These are phyloP conservation scores for Hypoxylon sp. DNA, from an alignment of 2,329 filamentous ascomycete genomes.

Conservation along the genomic window DNA sequence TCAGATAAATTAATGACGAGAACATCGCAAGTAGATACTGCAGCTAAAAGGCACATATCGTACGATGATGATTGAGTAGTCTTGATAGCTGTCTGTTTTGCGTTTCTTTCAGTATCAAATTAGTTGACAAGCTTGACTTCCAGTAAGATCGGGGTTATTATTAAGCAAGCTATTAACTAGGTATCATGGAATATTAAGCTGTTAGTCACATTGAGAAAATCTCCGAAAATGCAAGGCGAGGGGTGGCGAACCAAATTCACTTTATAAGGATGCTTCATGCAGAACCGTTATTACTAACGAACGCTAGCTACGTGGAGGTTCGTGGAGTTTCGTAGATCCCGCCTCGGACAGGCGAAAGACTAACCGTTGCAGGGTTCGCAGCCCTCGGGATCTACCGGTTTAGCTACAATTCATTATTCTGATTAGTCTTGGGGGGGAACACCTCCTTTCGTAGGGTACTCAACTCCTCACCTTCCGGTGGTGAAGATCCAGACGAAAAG, in stretches of 20 bases:
- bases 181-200: neutral
- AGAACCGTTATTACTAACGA: slow-evolving; percentile 11
- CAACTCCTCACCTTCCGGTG: neutral
- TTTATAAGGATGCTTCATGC: slow-evolving; percentile 10
- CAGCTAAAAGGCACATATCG: slow-evolving; percentile 8
- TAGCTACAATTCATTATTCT: slow-evolving; percentile 3
- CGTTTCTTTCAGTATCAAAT: slow-evolving; percentile 21
- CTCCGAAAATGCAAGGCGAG: slow-evolving; percentile 7
- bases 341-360: slow-evolving; percentile 5
- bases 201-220: neutral
- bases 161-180: neutral
- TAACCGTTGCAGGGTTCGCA: slow-evolving; percentile 1
- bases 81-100: slow-evolving; percentile 12
- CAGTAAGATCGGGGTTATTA: neutral
- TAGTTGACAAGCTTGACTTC: slow-evolving; percentile 21
- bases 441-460: neutral
- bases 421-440: neutral
- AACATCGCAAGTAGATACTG: slow-evolving; percentile 3
- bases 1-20: neutral
- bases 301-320: slow-evolving; percentile 19
- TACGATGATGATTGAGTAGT: slow-evolving; percentile 12
- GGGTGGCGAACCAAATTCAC: neutral
- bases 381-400: slow-evolving; percentile 4
- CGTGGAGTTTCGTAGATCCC: slow-evolving; percentile 18
- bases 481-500: slow-evolving; percentile 3